A percentile compares a stretch with the other conserved stretches of the same genome.
phyloP scores from a whole-genome alignment of 495 filamentous ascomycete species.

The Neurospora tetrasperma region DNA sequence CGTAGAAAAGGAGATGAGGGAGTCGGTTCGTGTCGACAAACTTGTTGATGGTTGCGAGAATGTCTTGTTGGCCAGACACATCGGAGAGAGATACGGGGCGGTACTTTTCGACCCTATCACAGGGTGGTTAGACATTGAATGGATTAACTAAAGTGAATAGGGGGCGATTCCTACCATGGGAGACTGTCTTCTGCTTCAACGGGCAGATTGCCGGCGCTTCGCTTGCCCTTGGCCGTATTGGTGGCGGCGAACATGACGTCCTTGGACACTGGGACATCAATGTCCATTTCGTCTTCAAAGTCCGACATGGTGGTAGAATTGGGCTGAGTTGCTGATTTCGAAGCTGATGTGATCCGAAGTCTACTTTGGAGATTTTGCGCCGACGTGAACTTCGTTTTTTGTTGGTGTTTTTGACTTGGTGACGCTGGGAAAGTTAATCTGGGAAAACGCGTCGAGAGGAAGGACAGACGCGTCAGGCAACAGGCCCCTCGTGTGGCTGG shows the following conservation, averaged over 20 bases:
- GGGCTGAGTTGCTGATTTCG: not conserved
- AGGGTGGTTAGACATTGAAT: not conserved
- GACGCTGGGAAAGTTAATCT: not conserved
- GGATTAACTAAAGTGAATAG: not conserved
- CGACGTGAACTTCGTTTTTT: not conserved
- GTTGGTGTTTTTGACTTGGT: not conserved
- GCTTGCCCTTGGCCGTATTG: slow-evolving; percentile 70
- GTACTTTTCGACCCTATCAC: slow-evolving; percentile 92
- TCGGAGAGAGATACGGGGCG: slow-evolving; percentile 78
- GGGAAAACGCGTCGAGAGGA: not conserved
- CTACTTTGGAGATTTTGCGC: not conserved
- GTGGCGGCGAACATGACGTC: slow-evolving; percentile 52
- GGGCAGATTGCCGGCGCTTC: slow-evolving; percentile 83
- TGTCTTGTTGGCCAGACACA: slow-evolving; percentile 96
- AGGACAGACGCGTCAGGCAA: not conserved
- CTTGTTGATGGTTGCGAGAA: slow-evolving; percentile 90
- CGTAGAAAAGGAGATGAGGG: slow-evolving; percentile 95
- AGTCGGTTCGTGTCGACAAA: slow-evolving; percentile 90
- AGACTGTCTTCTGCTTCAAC: slow-evolving; percentile 89
- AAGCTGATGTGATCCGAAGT: not conserved
- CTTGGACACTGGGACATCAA: slow-evolving; percentile 58
- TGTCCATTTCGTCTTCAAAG: slow-evolving; percentile 79
- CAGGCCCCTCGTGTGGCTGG: not conserved
- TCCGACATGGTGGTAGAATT: slow-evolving; percentile 60
- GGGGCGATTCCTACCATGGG: slow-evolving; percentile 59